A percentile compares a stretch with the other conserved stretches of the same genome.
Conservation (phyloP, 306 rosid species). For the Benincasa hispida region DNA sequence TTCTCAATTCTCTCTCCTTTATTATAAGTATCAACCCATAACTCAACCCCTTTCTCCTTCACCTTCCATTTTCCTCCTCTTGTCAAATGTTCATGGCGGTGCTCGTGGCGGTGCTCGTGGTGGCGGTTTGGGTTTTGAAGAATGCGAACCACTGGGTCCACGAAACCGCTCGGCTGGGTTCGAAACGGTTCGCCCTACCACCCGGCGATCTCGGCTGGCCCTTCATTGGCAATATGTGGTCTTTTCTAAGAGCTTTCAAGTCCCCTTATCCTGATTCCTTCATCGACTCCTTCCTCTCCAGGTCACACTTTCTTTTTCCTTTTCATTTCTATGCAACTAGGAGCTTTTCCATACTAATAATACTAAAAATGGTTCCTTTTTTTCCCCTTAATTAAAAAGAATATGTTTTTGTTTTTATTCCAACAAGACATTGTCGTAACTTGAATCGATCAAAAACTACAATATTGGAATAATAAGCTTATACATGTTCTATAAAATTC, state of each 20-base stretch:
- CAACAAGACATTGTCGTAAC: too few relatives aligned
- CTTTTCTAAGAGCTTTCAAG: constrained; percentile 85
- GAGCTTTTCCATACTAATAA: not conserved
- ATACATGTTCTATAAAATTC: too few relatives aligned
- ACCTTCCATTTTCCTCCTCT: not conserved
- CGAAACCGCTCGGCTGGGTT: constrained; percentile 40
- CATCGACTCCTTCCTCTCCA: constrained; percentile 45
- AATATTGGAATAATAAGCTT: too few relatives aligned
- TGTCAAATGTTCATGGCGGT: not conserved
- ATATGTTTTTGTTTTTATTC: too few relatives aligned
- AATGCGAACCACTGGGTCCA: constrained; percentile 47
- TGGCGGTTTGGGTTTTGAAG: constrained; percentile 16
- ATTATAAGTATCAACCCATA: not conserved
- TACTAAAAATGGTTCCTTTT: too few relatives aligned
- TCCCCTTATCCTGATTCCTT: constrained; percentile 68
- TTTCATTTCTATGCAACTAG: not conserved
- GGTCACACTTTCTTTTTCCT: constrained; percentile 17
- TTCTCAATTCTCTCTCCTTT: not conserved
- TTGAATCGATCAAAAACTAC: too few relatives aligned
- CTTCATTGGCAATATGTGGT: constrained; percentile 91
- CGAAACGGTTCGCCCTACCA: constrained; percentile 42
- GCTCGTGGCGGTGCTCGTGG: not conserved
- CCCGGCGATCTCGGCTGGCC: constrained; percentile 94
- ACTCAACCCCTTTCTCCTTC: not conserved
- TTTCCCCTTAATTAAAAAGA: too few relatives aligned